Conservation (phyloP, 305 asterid species). For the Fraxinus ornus region DNA sequence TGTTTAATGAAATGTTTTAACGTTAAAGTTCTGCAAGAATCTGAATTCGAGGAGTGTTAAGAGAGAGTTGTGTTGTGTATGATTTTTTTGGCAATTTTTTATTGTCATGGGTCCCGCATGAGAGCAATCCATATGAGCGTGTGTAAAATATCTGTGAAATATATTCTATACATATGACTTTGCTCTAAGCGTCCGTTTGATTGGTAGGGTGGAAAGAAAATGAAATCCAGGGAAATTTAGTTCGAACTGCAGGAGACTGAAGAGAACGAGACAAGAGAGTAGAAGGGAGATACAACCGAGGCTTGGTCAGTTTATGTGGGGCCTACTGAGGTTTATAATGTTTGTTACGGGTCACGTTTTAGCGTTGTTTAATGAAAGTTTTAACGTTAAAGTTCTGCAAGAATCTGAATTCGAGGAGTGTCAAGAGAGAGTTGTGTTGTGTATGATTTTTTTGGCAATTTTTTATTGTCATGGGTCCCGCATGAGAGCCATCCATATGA, state of each 20-base stretch:
- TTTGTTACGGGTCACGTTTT: not conserved
- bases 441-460: too few relatives aligned
- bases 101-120: too few relatives aligned
- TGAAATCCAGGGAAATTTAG: too few relatives aligned
- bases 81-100: too few relatives aligned
- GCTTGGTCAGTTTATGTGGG: not conserved
- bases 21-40: not conserved
- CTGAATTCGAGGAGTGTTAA: not conserved
- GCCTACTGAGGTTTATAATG: not conserved
- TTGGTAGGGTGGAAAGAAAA: too few relatives aligned
- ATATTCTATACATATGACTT: too few relatives aligned
- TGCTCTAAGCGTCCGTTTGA: too few relatives aligned
- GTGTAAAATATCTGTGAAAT: too few relatives aligned
- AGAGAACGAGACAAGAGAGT: not conserved
- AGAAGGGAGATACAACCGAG: not conserved
- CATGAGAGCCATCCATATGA: too few relatives aligned
- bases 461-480: too few relatives aligned
- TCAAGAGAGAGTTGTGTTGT: not conserved
- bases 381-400: not conserved
- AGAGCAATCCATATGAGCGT: too few relatives aligned
- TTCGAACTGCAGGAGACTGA: slow-evolving; percentile 27
- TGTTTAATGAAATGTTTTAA: not conserved
- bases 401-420: not conserved
- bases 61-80: too few relatives aligned
- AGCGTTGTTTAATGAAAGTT: not conserved